Evolutionary conservation across 2,329 filamentous ascomycete species (phyloP).

Genomic region (Penicillium sp.): DNA sequence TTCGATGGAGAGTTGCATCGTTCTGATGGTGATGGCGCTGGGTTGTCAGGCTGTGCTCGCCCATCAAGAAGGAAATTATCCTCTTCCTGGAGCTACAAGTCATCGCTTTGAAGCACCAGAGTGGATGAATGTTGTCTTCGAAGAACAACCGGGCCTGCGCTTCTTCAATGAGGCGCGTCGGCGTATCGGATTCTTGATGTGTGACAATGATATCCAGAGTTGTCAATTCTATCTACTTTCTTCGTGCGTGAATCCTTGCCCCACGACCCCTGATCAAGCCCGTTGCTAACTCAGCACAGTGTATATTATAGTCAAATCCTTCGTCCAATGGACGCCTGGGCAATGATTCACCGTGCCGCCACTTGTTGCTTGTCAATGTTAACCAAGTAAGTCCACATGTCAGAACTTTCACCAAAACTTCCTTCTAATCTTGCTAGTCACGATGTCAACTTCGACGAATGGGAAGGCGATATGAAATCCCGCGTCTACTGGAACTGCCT

Average conservation of each 20-base stretch:
- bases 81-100: conserved; percentile 39
- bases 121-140: conserved; percentile 39
- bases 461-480: conserved; percentile 58
- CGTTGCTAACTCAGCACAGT: conserved; percentile 18
- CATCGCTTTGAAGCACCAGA: conserved; percentile 38
- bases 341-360: conserved; percentile 53
- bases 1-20: conserved; percentile 53
- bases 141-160: conserved; percentile 48
- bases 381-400: conserved; percentile 38
- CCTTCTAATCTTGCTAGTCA: conserved; percentile 24
- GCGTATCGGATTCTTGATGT: conserved; percentile 53
- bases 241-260: conserved; percentile 33
- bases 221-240: conserved; percentile 55
- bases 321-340: conserved; percentile 56
- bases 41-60: conserved; percentile 53
- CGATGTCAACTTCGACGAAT: conserved; percentile 48
- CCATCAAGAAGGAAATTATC: conserved; percentile 51
- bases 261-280: not conserved
- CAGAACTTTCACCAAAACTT: not conserved
- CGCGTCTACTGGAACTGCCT: conserved; percentile 57
- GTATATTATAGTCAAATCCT: conserved; percentile 54
- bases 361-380: conserved; percentile 51
- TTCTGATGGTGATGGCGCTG: conserved; percentile 52
- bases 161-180: conserved; percentile 57
- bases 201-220: conserved; percentile 50